phyloP scores from a whole-genome alignment of 441 rosid genomes.

The Dalechampia spathulata region DNA sequence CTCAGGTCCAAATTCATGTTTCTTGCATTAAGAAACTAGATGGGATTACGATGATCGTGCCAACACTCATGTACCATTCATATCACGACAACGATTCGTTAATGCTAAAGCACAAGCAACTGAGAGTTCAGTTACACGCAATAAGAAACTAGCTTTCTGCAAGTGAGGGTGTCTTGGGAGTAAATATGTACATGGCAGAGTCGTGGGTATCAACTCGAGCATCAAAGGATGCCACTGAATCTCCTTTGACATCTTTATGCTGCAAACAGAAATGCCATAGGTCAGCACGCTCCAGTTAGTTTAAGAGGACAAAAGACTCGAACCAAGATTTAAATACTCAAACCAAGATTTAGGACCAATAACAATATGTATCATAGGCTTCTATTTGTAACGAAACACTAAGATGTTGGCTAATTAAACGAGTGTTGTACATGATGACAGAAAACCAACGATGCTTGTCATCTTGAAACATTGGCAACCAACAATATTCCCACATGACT shows the following conservation, averaged over 20 bases:
- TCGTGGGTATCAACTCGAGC: slow-evolving; percentile 61
- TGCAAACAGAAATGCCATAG: slow-evolving; percentile 17
- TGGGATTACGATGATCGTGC: no score
- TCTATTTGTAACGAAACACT: background rate
- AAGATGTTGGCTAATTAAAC: no score
- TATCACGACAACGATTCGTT: background rate
- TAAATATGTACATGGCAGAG: slow-evolving; percentile 60
- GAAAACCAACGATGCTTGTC: background rate
- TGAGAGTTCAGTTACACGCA: background rate
- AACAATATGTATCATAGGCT: no score
- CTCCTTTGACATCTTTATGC: slow-evolving; percentile 42
- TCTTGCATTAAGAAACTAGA: background rate
- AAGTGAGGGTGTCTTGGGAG: slow-evolving; percentile 21
- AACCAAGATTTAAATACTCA: background rate
- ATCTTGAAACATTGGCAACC: background rate
- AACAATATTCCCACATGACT: background rate
- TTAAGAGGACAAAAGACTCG: background rate
- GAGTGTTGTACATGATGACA: no score
- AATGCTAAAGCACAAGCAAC: background rate
- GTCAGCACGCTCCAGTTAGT: background rate
- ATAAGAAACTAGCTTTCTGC: background rate
- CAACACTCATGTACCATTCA: background rate
- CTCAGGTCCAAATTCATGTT: no score
- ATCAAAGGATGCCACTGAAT: slow-evolving; percentile 50
- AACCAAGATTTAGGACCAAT: background rate